Evolutionary conservation across 2,329 filamentous ascomycete genomes (phyloP).

Genomic region (Penicillium janthinellum): DNA sequence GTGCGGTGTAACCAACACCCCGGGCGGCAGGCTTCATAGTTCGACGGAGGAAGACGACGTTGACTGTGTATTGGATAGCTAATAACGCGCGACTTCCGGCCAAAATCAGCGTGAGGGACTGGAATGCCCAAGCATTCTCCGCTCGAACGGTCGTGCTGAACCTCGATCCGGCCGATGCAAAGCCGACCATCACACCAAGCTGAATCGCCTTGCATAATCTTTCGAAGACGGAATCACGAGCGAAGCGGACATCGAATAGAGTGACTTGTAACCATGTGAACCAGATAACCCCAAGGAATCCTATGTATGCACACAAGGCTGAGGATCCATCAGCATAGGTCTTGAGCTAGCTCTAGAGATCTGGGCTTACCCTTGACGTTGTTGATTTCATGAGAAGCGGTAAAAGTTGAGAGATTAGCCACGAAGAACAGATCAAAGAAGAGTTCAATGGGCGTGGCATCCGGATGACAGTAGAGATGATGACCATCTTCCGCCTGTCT

Average conservation of each 20-base stretch:
- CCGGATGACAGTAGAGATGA: constrained; percentile 47
- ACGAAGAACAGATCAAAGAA: constrained; percentile 66
- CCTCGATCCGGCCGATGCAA: constrained; percentile 60
- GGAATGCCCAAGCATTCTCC: constrained; percentile 49
- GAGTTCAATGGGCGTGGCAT: constrained; percentile 58
- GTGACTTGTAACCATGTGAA: constrained; percentile 68
- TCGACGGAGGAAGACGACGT: constrained; percentile 30
- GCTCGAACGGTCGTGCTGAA: constrained; percentile 45
- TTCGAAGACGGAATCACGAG: constrained; percentile 65
- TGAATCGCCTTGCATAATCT: constrained; percentile 61
- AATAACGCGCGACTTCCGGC: constrained; percentile 57
- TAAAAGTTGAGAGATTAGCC: constrained; percentile 67
- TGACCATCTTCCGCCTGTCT: constrained; percentile 29
- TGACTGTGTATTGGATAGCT: constrained; percentile 56
- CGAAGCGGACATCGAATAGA: constrained; percentile 67
- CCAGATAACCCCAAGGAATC: constrained; percentile 64
- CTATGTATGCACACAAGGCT: constrained; percentile 51
- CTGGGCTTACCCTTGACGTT: constrained; percentile 42
- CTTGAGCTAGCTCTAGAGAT: background rate
- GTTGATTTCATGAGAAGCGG: constrained; percentile 57
- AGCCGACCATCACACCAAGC: constrained; percentile 66
- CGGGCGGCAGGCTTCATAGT: constrained; percentile 31
- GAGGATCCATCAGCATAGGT: background rate
- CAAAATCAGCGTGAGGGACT: constrained; percentile 47
- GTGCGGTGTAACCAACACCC: constrained; percentile 33